Conservation (phyloP, 2,329 filamentous ascomycete species). For the Diaporthe helianthi region DNA sequence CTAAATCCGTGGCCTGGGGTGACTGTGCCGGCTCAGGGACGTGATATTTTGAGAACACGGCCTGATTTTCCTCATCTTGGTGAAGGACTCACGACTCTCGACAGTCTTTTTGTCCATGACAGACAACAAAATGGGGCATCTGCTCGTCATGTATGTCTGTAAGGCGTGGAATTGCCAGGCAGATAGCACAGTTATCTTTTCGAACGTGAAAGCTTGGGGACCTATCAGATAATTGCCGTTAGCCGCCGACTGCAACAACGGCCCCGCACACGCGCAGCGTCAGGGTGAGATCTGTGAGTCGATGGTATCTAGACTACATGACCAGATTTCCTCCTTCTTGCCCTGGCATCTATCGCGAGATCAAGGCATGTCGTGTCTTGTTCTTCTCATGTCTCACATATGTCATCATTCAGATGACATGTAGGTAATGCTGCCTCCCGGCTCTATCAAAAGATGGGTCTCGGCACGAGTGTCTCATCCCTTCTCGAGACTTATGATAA, state of each 20-base stretch:
- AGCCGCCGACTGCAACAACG: conserved; percentile 29
- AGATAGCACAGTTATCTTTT: neutral
- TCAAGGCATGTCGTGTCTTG: neutral
- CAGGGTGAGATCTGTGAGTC: conserved; percentile 12
- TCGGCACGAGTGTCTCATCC: conserved; percentile 52
- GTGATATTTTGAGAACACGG: neutral
- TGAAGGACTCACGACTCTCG: neutral
- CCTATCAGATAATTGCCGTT: conserved; percentile 30
- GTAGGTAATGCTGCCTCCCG: conserved; percentile 15
- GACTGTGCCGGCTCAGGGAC: neutral
- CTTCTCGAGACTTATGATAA: conserved; percentile 57
- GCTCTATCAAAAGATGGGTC: conserved; percentile 43
- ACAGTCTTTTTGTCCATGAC: neutral
- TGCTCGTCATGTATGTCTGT: neutral
- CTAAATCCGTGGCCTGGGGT: neutral
- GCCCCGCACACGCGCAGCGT: conserved; percentile 32
- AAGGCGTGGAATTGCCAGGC: neutral
- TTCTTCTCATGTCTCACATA: neutral
- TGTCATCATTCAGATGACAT: neutral
- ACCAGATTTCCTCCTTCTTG: neutral
- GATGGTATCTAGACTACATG: neutral
- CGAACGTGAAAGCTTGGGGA: conserved; percentile 9
- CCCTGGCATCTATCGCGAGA: neutral
- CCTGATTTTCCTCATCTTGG: neutral
- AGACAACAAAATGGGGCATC: neutral